Conservation (phyloP, 441 rosid genomes). For the Macaranga tanarius region DNA sequence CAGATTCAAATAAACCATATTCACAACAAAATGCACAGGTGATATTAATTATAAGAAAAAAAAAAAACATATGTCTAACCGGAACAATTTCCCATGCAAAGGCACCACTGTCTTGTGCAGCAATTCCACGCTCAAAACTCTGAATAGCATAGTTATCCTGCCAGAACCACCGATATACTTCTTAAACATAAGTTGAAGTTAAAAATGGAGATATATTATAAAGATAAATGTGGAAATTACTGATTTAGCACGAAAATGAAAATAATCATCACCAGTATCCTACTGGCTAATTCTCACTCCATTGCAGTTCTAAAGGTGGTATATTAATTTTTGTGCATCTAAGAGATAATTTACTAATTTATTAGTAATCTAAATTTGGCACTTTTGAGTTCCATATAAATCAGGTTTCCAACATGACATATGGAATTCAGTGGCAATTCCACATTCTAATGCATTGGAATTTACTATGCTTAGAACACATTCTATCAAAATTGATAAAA, state of each 20-base stretch:
- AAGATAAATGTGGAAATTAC: background rate
- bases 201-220: background rate
- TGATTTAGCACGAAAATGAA: background rate
- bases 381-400: background rate
- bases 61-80: slow-evolving; percentile 45
- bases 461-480: background rate
- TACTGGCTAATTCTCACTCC: background rate
- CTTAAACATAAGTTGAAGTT: background rate
- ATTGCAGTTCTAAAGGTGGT: background rate
- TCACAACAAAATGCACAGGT: slow-evolving; percentile 3
- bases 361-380: background rate
- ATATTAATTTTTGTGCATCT: background rate
- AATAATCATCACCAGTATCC: background rate
- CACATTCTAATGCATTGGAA: background rate
- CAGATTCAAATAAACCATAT: slow-evolving; percentile 20
- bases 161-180: slow-evolving; percentile 25
- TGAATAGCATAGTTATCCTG: slow-evolving; percentile 87
- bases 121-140: slow-evolving; percentile 97
- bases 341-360: background rate
- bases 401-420: background rate
- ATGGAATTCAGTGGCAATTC: background rate
- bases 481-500: background rate
- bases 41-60: slow-evolving; percentile 15
- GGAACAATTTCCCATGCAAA: slow-evolving; percentile 94
- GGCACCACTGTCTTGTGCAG: slow-evolving; percentile 82